Evolutionary conservation across 1,284 basidiomycete genomes (phyloP), one percentile per base, ranked within the genome.

Genomic region (Ustilago loliicola): DNA sequence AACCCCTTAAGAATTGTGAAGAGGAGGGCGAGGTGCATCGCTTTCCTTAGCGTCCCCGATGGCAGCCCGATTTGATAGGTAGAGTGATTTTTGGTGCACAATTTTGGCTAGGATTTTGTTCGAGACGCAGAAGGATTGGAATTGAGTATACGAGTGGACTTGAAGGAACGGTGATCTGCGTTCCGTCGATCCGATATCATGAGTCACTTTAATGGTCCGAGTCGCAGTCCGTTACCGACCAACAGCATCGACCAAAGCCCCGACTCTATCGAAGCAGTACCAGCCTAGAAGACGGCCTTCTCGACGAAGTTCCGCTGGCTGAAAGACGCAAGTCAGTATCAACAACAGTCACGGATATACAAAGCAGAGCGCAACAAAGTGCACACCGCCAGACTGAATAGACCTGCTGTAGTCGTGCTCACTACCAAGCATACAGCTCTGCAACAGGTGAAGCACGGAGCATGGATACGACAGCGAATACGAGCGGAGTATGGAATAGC

Each of bases 1-100:
- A n/a, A 32, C 61, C 61, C 61, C 62, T 62, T 42, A 45, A 3
- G 30, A 52, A 25, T 19, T n/a, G 23, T 15, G 52, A 42, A 29
- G 32, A 42, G 42, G 32, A 56, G 21, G 38, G 42, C 40, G 40
- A 36, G 36, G 21, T 53, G 30, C 51, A 32, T 55, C 36, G 47
- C 30, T n/a, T 36, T 19, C 32, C 29, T 32, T 19, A 10, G 13
- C 1, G 7, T 3, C 6, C 58, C 58, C 58, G 58, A 61, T 61
- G n/a, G 25, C 1, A 38, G 36, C 30, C 57, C 57, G 58, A 60
- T 60, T 15, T n/a, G n/a, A n/a, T n/a, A n/a, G 13, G 2, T 15
- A 11, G 8, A 32, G 11, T 23, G n/a, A 23, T 34, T 53, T 29
- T 53, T 53, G 51, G 30, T 19, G n/a, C 3, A 53, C 47, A 50